Evolutionary conservation across 2,329 filamentous ascomycete species (phyloP).

Genomic region (Nemania sp.): DNA sequence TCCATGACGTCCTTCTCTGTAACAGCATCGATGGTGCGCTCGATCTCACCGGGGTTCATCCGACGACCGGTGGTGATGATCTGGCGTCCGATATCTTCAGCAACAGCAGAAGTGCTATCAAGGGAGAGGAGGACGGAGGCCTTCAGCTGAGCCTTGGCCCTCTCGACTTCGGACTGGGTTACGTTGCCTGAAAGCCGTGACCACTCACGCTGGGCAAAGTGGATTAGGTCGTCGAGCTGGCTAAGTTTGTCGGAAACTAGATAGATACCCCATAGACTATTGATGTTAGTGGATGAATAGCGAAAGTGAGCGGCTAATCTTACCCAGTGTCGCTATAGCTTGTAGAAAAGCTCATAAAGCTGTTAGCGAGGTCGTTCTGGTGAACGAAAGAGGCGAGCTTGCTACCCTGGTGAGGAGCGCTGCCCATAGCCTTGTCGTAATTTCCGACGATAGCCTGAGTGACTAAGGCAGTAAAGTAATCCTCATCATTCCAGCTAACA

Average conservation of each 20-base stretch:
- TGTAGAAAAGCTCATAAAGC: constrained; percentile 99
- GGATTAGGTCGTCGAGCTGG: constrained; percentile 91
- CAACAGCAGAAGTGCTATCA: constrained; percentile 95
- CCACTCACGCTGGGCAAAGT: constrained; percentile 99
- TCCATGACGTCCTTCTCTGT: constrained; percentile 97
- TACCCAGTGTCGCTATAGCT: constrained; percentile 99
- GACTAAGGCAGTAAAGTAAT: constrained; percentile 98
- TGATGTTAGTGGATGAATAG: constrained; percentile 36
- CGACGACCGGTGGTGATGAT: constrained; percentile 97
- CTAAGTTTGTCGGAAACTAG: constrained; percentile 91
- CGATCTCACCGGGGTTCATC: constrained; percentile 92
- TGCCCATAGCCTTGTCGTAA: constrained; percentile 99
- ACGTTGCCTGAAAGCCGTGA: constrained; percentile 92
- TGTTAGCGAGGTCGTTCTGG: constrained; percentile 96
- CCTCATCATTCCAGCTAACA: constrained; percentile 99
- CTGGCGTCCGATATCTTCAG: constrained; percentile 98
- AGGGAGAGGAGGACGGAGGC: constrained; percentile 96
- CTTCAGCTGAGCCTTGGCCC: constrained; percentile 99
- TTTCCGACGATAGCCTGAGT: constrained; percentile 99
- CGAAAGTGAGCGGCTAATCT: constrained; percentile 50
- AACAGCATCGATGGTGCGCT: constrained; percentile 88
- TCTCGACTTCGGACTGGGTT: constrained; percentile 90
- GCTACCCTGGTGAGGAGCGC: constrained; percentile 96
- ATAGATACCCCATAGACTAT: constrained; percentile 99
- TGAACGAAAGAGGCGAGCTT: constrained; percentile 96